Evolutionary conservation across 2,329 filamentous ascomycete species (phyloP).

Genomic region (Paecilomyces variotii): DNA sequence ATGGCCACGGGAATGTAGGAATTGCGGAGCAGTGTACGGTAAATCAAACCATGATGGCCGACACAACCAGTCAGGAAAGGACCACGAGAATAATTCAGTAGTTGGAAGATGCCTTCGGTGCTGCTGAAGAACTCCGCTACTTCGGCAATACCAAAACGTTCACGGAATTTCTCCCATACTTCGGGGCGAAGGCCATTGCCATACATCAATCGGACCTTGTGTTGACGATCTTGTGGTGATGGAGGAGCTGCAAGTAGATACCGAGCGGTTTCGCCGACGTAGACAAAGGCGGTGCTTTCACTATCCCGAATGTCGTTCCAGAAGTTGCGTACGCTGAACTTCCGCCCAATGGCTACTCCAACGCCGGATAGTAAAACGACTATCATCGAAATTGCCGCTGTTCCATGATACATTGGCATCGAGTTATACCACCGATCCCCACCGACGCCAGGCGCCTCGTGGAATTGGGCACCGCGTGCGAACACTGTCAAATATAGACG

Average conservation of each 20-base stretch:
- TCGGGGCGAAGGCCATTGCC: constrained; percentile 51
- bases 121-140: constrained; percentile 72
- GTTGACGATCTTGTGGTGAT: constrained; percentile 36
- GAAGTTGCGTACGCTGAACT: constrained; percentile 61
- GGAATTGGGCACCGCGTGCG: constrained; percentile 24
- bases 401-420: constrained; percentile 73
- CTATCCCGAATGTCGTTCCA: constrained; percentile 65
- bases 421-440: constrained; percentile 63
- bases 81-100: constrained; percentile 54
- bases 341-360: constrained; percentile 31
- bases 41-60: constrained; percentile 61
- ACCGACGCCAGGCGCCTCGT: constrained; percentile 15
- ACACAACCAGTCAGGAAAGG: constrained; percentile 58
- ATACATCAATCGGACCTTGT: constrained; percentile 38
- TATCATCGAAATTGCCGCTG: constrained; percentile 55
- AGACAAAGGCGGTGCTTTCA: constrained; percentile 62
- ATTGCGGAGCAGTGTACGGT: constrained; percentile 46
- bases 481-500: constrained; percentile 35
- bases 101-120: constrained; percentile 60
- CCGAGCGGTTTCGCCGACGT: constrained; percentile 69
- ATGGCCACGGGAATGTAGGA: constrained; percentile 59
- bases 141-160: constrained; percentile 34
- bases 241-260: constrained; percentile 62
- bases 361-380: constrained; percentile 47
- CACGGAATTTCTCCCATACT: constrained; percentile 55